Conservation (phyloP, 306 rosid species). For the Oxytropis ochrocephala region DNA sequence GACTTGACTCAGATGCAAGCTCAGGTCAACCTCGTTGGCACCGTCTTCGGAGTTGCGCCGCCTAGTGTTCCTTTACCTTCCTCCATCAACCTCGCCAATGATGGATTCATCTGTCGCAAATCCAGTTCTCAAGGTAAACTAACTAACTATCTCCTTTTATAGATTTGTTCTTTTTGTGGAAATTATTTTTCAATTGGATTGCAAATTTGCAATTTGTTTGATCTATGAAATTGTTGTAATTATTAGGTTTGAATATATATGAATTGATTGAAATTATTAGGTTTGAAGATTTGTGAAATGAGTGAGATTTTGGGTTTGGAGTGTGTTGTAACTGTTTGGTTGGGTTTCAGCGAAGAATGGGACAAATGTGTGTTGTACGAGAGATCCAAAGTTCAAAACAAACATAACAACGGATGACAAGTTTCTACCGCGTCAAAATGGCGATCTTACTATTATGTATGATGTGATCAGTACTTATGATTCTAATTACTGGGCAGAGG, state of each 20-base stretch:
- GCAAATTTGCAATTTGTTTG: neutral
- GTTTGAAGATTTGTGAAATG: neutral
- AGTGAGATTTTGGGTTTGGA: neutral
- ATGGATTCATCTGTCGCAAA: constrained; percentile 55
- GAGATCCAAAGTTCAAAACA: constrained; percentile 44
- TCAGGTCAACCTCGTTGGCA: constrained; percentile 61
- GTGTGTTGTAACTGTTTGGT: neutral
- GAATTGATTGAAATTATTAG: no score
- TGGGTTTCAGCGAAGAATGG: constrained; percentile 46
- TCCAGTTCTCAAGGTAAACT: constrained; percentile 46
- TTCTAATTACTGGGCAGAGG: constrained; percentile 74
- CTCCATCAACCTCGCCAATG: constrained; percentile 61
- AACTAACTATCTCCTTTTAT: neutral
- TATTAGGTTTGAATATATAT: no score
- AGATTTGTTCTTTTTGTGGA: neutral
- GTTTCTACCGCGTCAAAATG: constrained; percentile 69
- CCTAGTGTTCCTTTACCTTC: constrained; percentile 65
- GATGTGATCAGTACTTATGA: constrained; percentile 67
- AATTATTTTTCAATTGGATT: neutral
- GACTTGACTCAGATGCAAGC: constrained; percentile 79
- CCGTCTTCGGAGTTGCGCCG: constrained; percentile 70
- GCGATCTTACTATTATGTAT: constrained; percentile 89
- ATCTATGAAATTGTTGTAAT: neutral
- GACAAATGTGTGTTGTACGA: constrained; percentile 67
- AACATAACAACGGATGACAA: constrained; percentile 44